Evolutionary conservation across 305 asterid species (phyloP), one percentile per base, ranked within the genome.

Genomic region (Fraxinus angustifolia): DNA sequence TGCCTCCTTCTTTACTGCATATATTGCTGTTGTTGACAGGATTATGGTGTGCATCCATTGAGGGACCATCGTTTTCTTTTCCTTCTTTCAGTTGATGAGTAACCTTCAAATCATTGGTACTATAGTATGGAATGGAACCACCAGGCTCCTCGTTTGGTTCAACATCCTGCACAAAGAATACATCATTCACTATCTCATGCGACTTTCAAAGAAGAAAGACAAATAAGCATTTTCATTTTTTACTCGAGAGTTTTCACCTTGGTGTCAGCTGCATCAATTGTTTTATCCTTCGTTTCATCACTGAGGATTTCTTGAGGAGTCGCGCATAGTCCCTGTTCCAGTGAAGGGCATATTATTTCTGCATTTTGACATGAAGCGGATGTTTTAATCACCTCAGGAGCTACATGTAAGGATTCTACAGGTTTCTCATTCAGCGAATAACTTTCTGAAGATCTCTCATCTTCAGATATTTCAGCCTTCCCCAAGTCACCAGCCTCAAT

Each of bases 371-470:
- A n/a, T 48, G 78, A 76, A 58, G 40, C 35, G 19, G 88, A 31
- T 42, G 73, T 83, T 38, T 78, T 35, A 60, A 56, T 76, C 68
- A 74, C 72, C 78, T 76, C 86, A 8, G 84, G 65, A 31, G 62
- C 79, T 73, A 58, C 84, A 75, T 72, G 81, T 82, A 85, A 53
- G 80, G 87, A 70, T 82, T 87, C 88, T 35, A 26, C 74, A 38
- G 80, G 77, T 71, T 75, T 78, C 36, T 87, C 84, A 60, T 84
- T 62, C 50, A 75, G 75, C 73, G 65, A 78, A 72, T 72, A 33
- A 31, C 35, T 73, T 73, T 58, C 74, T 30, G 42, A 65, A 58
- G 70, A 81, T 73, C 62, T 67, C 70, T 80, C 86, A 58, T 70
- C 79, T 42, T 75, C 83, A 30, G 48, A 62, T n/a, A 85, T 8